Conservation (phyloP, 192 early-diverging fungal genomes). For the Coemansia sp. region DNA sequence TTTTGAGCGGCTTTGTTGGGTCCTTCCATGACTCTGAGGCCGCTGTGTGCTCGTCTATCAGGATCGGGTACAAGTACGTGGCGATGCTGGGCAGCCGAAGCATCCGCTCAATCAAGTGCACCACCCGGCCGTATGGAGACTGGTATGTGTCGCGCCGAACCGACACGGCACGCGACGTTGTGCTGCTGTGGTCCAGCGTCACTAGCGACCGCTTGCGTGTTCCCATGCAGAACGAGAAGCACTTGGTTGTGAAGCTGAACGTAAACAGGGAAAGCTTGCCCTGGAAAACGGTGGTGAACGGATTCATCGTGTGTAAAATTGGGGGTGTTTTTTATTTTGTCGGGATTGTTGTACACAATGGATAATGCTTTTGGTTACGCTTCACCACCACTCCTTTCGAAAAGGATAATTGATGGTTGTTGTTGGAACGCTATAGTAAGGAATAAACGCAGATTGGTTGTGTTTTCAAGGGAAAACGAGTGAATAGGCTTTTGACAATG, state of each 20-base stretch:
- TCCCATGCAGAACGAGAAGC: constrained; percentile 36
- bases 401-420: neutral
- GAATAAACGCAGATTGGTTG: neutral
- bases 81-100: constrained; percentile 42
- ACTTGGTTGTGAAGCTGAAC: constrained; percentile 36
- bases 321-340: neutral
- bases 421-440: neutral
- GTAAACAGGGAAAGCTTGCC: constrained; percentile 36
- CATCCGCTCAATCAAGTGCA: constrained; percentile 42
- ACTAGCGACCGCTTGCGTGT: constrained; percentile 24
- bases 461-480: neutral
- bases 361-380: neutral
- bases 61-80: constrained; percentile 38
- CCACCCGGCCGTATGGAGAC: constrained; percentile 47
- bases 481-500: neutral
- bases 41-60: constrained; percentile 39
- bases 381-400: neutral
- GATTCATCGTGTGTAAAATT: constrained; percentile 11
- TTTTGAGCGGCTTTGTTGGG: constrained; percentile 33
- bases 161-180: constrained; percentile 43
- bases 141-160: constrained; percentile 39
- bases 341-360: neutral
- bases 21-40: constrained; percentile 16
- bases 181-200: constrained; percentile 10
- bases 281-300: constrained; percentile 34